phyloP scores from a whole-genome alignment of 2,329 filamentous ascomycete genomes.

The Penicillium sumatraense region DNA sequence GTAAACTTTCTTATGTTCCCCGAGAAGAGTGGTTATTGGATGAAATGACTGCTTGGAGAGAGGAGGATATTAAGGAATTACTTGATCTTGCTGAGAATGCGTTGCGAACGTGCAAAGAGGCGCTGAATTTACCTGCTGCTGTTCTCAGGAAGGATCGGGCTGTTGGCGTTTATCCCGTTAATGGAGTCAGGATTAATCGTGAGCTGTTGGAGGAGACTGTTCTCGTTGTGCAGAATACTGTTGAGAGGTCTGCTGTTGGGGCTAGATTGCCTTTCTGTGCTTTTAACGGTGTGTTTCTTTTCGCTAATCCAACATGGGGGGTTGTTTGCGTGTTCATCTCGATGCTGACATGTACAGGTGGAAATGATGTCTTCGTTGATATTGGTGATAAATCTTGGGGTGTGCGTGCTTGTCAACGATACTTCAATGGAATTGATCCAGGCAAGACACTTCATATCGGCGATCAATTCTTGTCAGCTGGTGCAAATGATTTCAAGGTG shows the following conservation, averaged over 20 bases:
- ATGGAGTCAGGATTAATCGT: constrained; percentile 72
- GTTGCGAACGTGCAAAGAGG: constrained; percentile 77
- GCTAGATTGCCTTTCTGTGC: constrained; percentile 84
- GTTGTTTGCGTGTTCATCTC: background rate
- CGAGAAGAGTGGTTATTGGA: constrained; percentile 64
- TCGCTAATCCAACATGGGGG: background rate
- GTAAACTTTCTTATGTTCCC: constrained; percentile 69
- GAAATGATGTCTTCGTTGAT: constrained; percentile 96
- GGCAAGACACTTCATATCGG: constrained; percentile 90
- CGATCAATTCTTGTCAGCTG: constrained; percentile 92
- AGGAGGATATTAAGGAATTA: constrained; percentile 76
- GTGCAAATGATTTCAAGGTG: constrained; percentile 95
- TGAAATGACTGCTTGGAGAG: constrained; percentile 54
- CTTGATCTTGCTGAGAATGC: constrained; percentile 88
- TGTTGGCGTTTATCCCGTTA: constrained; percentile 73
- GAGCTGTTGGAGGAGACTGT: constrained; percentile 97
- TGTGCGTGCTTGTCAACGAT: constrained; percentile 87
- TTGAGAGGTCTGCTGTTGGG: constrained; percentile 78
- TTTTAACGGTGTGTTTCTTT: constrained; percentile 71
- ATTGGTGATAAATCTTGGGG: constrained; percentile 98
- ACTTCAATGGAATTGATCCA: constrained; percentile 77
- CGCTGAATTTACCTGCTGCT: constrained; percentile 76
- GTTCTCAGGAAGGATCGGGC: constrained; percentile 88
- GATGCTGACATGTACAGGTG: constrained; percentile 53
- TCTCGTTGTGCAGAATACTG: constrained; percentile 86